Percentiles rank a stretch among this genome's conserved stretches.
Evolutionary conservation across 441 rosid genomes (phyloP).

Genomic region (Aquilaria agallochum): DNA sequence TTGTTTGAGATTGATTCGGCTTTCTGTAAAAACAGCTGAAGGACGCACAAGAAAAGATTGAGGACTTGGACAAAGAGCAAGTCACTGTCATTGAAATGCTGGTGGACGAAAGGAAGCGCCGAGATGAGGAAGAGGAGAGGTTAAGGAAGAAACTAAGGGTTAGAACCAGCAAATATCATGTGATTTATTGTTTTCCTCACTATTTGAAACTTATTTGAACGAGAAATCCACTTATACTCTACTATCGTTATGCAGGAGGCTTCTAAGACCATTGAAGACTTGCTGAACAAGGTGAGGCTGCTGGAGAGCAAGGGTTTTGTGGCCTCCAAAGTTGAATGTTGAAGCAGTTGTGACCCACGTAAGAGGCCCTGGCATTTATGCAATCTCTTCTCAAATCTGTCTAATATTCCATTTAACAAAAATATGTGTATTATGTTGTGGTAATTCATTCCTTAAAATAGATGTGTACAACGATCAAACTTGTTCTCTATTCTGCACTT

Average conservation of each 20-base stretch:
- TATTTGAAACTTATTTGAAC: background rate
- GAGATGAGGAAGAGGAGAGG: constrained; percentile 17
- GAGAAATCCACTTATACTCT: background rate
- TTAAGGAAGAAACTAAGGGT: constrained; percentile 32
- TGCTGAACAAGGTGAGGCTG: constrained; percentile 27
- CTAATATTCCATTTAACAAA: no score
- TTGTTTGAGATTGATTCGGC: background rate
- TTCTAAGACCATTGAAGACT: constrained; percentile 24
- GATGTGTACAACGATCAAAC: no score
- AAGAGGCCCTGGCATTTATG: no score
- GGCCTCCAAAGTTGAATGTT: constrained; percentile 13
- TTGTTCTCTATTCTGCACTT: no score
- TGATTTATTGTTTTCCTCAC: background rate
- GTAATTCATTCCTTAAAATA: no score
- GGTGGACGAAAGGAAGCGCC: constrained; percentile 25
- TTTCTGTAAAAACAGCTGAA: constrained; percentile 20
- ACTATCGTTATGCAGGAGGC: constrained; percentile 24
- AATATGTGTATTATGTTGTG: no score
- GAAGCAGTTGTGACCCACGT: background rate
- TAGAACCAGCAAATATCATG: background rate
- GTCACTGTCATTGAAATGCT: constrained; percentile 6
- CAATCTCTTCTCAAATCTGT: no score
- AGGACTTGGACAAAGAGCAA: constrained; percentile 19
- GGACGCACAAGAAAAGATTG: constrained; percentile 18
- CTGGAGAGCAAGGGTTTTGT: constrained; percentile 19